These are phyloP conservation scores for Aspergillus nanangensis DNA, from an alignment of 495 filamentous ascomycete species.

Conservation along the genomic window DNA sequence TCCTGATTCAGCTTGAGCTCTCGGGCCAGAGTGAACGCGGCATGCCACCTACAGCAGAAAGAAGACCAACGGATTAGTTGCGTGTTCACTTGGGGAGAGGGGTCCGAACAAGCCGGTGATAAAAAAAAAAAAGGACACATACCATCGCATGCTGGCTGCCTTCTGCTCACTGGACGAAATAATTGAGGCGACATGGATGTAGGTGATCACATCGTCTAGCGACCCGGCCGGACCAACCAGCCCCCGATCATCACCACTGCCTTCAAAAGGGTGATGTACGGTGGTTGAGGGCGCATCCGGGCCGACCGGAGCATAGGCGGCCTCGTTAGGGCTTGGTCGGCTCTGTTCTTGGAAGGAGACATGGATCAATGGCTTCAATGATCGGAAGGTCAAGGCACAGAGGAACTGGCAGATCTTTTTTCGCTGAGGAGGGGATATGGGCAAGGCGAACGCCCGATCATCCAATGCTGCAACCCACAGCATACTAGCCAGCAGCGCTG, in stretches of 20 bases:
- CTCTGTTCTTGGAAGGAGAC: conserved; percentile 41
- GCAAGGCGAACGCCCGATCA: conserved; percentile 82
- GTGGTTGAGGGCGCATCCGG: conserved; percentile 27
- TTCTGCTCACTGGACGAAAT: conserved; percentile 95
- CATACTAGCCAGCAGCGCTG: conserved; percentile 87
- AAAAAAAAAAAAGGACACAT: conserved; percentile 1
- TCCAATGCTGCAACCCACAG: conserved; percentile 93
- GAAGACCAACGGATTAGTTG: conserved; percentile 4
- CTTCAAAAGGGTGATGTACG: conserved; percentile 48
- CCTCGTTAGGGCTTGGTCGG: conserved; percentile 18
- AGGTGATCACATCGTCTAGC: conserved; percentile 80
- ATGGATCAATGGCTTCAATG: conserved; percentile 85
- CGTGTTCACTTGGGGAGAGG: not conserved
- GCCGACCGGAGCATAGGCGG: conserved; percentile 16
- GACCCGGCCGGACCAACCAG: conserved; percentile 72
- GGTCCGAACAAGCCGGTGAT: not conserved
- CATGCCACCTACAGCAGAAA: conserved; percentile 78
- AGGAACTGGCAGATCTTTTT: conserved; percentile 88
- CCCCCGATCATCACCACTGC: conserved; percentile 70
- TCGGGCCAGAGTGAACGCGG: conserved; percentile 85
- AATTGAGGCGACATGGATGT: conserved; percentile 86
- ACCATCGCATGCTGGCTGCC: conserved; percentile 86
- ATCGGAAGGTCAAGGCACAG: conserved; percentile 78
- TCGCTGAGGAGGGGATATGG: conserved; percentile 77
- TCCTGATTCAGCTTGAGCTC: conserved; percentile 92